phyloP scores from a whole-genome alignment of 1,284 basidiomycete genomes.

The Lentinula novae-zelandiae region DNA sequence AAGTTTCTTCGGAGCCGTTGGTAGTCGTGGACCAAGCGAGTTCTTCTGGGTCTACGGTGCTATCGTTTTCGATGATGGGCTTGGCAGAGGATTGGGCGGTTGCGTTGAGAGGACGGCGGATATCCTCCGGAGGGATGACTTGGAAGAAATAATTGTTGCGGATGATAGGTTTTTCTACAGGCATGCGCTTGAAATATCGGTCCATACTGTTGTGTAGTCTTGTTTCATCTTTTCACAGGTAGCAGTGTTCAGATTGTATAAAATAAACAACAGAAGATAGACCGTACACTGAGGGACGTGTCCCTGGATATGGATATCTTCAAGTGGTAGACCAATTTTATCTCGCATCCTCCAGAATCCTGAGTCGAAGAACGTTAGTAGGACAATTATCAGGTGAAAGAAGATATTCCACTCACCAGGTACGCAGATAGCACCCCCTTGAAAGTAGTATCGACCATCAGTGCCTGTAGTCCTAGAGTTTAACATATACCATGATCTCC shows the following conservation, averaged over 20 bases:
- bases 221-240: conserved; percentile 42
- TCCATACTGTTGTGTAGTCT: conserved; percentile 65
- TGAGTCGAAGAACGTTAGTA: conserved; percentile 23
- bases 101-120: neutral
- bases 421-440: conserved; percentile 66
- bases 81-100: conserved; percentile 13
- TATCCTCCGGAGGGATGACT: conserved; percentile 34
- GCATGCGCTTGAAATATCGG: conserved; percentile 65
- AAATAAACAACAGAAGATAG: neutral
- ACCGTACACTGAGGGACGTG: conserved; percentile 67
- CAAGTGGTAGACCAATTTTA: conserved; percentile 70
- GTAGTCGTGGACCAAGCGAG: conserved; percentile 64
- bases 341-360: conserved; percentile 78
- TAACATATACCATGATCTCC: conserved; percentile 8
- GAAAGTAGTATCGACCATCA: conserved; percentile 70
- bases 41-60: conserved; percentile 55
- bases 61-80: conserved; percentile 17
- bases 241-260: too few relatives aligned
- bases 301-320: conserved; percentile 69
- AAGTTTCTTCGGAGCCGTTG: conserved; percentile 62
- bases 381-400: neutral
- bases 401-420: conserved; percentile 39
- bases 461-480: conserved; percentile 31
- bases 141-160: conserved; percentile 75
- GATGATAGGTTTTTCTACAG: conserved; percentile 65